Evolutionary conservation across 108 stramenopile species (phyloP).

Genomic region (Skeletonema grethae): DNA sequence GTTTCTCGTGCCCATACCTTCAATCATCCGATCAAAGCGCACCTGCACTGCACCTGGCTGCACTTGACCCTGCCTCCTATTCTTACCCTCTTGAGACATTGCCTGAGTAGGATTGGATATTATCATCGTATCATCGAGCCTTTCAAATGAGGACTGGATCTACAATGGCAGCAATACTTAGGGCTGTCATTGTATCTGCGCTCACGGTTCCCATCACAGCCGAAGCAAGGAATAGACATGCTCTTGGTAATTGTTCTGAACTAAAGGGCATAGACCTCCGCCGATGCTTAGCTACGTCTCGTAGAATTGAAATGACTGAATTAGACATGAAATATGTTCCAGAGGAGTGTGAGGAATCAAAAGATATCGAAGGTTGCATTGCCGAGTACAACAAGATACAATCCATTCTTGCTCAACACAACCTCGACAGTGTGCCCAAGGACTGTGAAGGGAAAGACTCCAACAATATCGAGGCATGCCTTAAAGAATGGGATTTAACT

Average conservation of each 20-base stretch:
- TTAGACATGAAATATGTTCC: not conserved
- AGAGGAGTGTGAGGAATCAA: not conserved
- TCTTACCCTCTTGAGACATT: not conserved
- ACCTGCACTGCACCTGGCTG: no score
- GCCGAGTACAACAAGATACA: not conserved
- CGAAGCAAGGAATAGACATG: not conserved
- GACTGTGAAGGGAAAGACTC: slow-evolving; percentile 3
- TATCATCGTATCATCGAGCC: not conserved
- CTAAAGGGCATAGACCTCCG: not conserved
- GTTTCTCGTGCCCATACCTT: no score
- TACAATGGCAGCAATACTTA: not conserved
- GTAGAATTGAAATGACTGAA: not conserved
- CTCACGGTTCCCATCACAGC: not conserved
- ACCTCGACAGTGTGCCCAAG: not conserved
- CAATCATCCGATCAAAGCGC: not conserved
- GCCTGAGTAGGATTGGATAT: no score
- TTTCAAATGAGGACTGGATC: not conserved
- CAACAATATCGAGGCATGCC: slow-evolving; percentile 1
- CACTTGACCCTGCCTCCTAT: no score
- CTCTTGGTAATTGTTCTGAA: not conserved
- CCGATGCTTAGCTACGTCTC: not conserved
- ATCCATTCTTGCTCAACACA: not conserved
- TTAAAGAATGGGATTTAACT: not conserved
- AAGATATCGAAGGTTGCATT: not conserved
- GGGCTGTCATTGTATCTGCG: not conserved